phyloP scores from a whole-genome alignment of 257 asterid genomes.

The Coffea canephora region DNA sequence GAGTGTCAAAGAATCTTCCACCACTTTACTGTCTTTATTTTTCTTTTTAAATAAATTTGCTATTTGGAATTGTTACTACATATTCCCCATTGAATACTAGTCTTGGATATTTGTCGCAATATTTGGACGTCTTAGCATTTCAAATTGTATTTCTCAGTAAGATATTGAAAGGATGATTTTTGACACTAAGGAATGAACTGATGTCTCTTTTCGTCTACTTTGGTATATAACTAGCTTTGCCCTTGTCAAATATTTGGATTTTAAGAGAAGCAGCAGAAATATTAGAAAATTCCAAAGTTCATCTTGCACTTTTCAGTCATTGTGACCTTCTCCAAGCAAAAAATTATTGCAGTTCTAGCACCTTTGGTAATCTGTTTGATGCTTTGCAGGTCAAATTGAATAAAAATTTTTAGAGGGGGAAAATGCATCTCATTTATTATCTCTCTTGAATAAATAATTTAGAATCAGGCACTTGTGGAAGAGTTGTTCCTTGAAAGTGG shows the following conservation, averaged over 20 bases:
- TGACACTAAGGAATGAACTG: not conserved
- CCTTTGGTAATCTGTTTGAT: not conserved
- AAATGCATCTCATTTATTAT: not conserved
- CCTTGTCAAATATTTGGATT: not conserved
- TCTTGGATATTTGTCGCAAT: not conserved
- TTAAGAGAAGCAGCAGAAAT: not conserved
- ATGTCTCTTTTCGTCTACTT: not conserved
- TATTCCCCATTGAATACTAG: not conserved
- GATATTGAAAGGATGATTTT: too few relatives aligned
- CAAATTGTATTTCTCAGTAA: not conserved
- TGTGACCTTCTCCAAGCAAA: not conserved
- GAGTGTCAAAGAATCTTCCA: not conserved
- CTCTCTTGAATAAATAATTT: too few relatives aligned
- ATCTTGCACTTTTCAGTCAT: not conserved
- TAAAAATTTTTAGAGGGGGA: not conserved
- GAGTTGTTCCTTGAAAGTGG: too few relatives aligned
- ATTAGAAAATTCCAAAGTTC: not conserved
- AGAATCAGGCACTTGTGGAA: not conserved
- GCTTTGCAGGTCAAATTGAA: not conserved
- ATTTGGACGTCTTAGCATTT: too few relatives aligned
- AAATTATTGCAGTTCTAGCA: not conserved
- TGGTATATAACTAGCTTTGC: not conserved
- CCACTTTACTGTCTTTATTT: not conserved
- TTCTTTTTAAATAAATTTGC: too few relatives aligned
- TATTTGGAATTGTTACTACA: not conserved